A percentile compares a stretch with the other conserved stretches of the same genome.
phyloP scores from a whole-genome alignment of 2,329 filamentous ascomycete species.

The Aspergillus sp. region DNA sequence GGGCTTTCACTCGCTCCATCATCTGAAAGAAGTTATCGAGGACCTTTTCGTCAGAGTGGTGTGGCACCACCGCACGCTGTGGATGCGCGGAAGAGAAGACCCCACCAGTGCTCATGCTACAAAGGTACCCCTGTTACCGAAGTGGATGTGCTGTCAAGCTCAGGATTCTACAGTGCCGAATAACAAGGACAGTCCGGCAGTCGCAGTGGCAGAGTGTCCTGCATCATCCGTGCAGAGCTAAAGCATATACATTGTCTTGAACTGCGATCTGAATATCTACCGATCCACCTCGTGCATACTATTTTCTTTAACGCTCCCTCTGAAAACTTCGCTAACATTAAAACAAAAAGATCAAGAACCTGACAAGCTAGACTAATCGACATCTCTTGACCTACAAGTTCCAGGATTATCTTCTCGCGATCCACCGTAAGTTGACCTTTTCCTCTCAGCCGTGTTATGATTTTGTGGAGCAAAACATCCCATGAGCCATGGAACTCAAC shows the following conservation, averaged over 20 bases:
- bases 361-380: neutral
- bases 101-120: neutral
- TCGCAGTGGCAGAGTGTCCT: neutral
- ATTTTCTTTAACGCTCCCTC: neutral
- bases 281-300: neutral
- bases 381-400: neutral
- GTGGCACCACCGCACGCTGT: neutral
- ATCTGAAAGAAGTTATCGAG: neutral
- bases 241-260: constrained; percentile 1
- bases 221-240: constrained; percentile 6
- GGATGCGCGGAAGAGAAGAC: neutral
- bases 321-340: neutral
- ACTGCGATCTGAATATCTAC: neutral
- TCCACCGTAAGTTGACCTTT: neutral
- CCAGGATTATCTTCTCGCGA: neutral
- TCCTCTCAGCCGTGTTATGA: neutral
- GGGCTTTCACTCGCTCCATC: neutral
- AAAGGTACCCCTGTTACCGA: neutral
- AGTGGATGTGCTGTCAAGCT: neutral
- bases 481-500: constrained; percentile 2
- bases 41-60: neutral
- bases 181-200: neutral
- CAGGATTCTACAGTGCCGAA: neutral
- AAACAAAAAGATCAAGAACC: neutral
- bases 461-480: constrained; percentile 5